Evolutionary conservation across 2,329 filamentous ascomycete genomes (phyloP).

Genomic region (Cytospora schulzeri): DNA sequence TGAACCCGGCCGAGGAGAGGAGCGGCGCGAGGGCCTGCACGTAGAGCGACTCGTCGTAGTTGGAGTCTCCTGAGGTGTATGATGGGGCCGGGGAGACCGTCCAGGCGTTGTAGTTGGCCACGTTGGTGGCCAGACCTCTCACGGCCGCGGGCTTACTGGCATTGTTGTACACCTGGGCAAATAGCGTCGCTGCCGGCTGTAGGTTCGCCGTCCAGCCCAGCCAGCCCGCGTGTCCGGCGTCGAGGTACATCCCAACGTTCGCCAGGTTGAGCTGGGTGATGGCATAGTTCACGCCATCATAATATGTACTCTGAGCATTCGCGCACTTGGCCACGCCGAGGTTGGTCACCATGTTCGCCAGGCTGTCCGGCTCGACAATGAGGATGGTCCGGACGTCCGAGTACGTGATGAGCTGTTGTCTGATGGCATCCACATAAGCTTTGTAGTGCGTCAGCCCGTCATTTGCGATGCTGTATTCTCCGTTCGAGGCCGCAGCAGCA

Average conservation of each 20-base stretch:
- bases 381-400: constrained; percentile 48
- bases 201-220: constrained; percentile 60
- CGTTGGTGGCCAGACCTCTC: constrained; percentile 59
- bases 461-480: constrained; percentile 54
- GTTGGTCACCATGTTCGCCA: constrained; percentile 63
- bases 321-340: constrained; percentile 52
- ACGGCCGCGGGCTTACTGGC: constrained; percentile 52
- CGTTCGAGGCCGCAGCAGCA: constrained; percentile 58
- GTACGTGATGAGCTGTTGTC: constrained; percentile 44
- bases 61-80: constrained; percentile 50
- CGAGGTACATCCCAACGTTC: constrained; percentile 61
- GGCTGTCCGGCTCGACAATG: constrained; percentile 58
- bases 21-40: constrained; percentile 65
- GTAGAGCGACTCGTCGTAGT: constrained; percentile 60
- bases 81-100: constrained; percentile 43
- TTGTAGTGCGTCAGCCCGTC: constrained; percentile 57
- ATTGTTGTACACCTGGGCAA: constrained; percentile 50
- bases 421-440: constrained; percentile 55
- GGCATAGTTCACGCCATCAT: constrained; percentile 53
- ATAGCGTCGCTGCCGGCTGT: constrained; percentile 49
- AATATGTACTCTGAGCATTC: constrained; percentile 50
- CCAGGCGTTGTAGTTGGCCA: constrained; percentile 61
- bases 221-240: constrained; percentile 61
- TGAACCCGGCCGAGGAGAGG: constrained; percentile 51
- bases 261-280: constrained; percentile 54